A percentile compares a stretch with the other conserved stretches of the same genome.
Evolutionary conservation across 768 basidiomycete species (phyloP).

Genomic region (Crepidotus variabilis): DNA sequence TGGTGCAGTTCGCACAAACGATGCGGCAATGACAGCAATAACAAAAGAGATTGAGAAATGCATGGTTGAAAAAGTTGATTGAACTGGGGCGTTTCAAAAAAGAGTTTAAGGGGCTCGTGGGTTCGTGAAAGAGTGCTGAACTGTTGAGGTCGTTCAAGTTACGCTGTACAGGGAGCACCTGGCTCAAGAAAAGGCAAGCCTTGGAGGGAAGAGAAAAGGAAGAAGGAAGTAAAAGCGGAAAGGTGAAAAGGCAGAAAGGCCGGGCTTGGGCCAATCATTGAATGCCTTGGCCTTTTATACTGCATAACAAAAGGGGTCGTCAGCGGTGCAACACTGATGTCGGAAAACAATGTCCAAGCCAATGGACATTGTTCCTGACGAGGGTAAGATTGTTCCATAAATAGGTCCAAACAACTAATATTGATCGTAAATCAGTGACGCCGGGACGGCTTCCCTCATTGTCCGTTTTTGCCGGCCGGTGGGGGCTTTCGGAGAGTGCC

Average conservation of each 20-base stretch:
- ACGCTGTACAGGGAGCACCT: constrained; percentile 26
- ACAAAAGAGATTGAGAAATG: constrained; percentile 21
- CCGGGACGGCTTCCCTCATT: background rate
- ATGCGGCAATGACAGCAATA: constrained; percentile 14
- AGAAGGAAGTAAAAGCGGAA: constrained; percentile 8
- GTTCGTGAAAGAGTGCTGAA: constrained; percentile 1
- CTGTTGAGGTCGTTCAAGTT: constrained; percentile 13
- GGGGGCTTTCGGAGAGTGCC: background rate
- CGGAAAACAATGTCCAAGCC: constrained; percentile 1
- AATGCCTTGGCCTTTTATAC: constrained; percentile 2
- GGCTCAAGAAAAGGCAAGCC: constrained; percentile 23
- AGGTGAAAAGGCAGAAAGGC: background rate
- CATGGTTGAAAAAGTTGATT: constrained; percentile 10
- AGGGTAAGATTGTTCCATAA: background rate
- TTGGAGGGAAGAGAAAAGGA: constrained; percentile 9
- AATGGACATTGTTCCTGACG: constrained; percentile 2
- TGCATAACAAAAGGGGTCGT: constrained; percentile 2
- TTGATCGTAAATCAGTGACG: background rate
- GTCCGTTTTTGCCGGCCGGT: background rate
- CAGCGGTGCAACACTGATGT: background rate
- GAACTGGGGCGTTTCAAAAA: constrained; percentile 1
- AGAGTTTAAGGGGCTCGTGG: no score
- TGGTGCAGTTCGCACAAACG: constrained; percentile 28
- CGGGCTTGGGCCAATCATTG: background rate
- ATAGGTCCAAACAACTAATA: background rate